Base-by-base conservation (phyloP, 306 rosid genomes). In the Lathyrus sativus region DNA sequence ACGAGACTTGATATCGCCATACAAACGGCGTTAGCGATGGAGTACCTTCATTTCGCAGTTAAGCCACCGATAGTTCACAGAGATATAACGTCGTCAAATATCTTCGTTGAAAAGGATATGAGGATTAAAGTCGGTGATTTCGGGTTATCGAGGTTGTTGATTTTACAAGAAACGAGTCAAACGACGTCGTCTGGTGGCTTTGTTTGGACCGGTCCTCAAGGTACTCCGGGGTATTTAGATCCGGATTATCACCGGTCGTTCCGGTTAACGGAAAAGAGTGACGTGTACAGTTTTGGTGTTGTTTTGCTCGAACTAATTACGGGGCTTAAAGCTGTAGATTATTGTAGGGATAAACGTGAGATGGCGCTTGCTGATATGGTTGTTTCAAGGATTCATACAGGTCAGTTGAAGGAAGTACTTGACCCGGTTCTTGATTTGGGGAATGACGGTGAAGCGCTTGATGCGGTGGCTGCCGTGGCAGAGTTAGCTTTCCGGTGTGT, bases 201-300 rank as follows among this genome's bases (percentile, higher is more conserved):
- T 53, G 99, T 93, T 9, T 93, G 97, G 87, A 93, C 99, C 3
- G 99, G 99, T 0, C 99, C 99, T 0, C 99, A 90, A 31, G 99
- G 99, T 0, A 93, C 99, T 0, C 99, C 99, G 1, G 99, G 99
- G 9, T 93, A 93, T 49, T 76, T 93, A 71, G 99, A 93, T 71
- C 99, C 99, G 42, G 99, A 93, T 12, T 93, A 93, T 56, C 92
- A 93, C 81, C 81, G 85, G 55, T 93, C 99, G 2, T 93, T 90
- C 70, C 83, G 96, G 78, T 69, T 93, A 63, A 93, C 99, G 9
- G 97, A 93, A 67, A 93, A 90, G 79, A 93, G 99, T 37, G 99
- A 93, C 76, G 96, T 90, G 76, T 93, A 93, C 68, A 93, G 99
- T 61, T 93, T 93, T 26, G 97, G 99, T 0, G 99, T 93, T 11